A percentile compares a stretch with the other conserved stretches of the same genome.
phyloP scores from a whole-genome alignment of 164 flowering plant genomes.

The Euptelea pleiosperma region DNA sequence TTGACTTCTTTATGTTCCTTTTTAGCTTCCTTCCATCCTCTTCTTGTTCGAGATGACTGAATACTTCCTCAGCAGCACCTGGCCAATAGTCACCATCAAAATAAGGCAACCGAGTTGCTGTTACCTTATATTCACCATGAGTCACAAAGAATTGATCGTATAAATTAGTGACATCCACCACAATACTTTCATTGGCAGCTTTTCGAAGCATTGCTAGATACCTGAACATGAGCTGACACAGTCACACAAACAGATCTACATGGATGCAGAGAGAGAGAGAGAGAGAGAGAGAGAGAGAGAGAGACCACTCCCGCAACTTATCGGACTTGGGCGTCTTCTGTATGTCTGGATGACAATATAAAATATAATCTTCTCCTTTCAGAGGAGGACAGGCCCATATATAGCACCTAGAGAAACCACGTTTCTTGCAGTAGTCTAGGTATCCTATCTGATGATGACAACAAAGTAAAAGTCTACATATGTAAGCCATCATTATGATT shows the following conservation, averaged over 20 bases:
- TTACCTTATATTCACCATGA: constrained; percentile 2
- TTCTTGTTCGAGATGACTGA: background rate
- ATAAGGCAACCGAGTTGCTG: constrained; percentile 8
- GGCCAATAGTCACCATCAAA: constrained; percentile 12
- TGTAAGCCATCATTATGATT: background rate
- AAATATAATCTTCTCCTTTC: constrained; percentile 19
- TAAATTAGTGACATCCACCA: constrained; percentile 3
- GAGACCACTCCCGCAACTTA: constrained; percentile 16
- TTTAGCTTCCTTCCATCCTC: too few relatives aligned
- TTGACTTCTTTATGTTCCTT: too few relatives aligned
- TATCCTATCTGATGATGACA: constrained; percentile 20
- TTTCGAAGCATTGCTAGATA: constrained; percentile 1
- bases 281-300: constrained; percentile 8
- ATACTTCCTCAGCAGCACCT: constrained; percentile 4
- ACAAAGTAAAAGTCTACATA: background rate
- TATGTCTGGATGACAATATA: constrained; percentile 23
- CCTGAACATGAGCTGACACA: constrained; percentile 5
- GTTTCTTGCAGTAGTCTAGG: constrained; percentile 23
- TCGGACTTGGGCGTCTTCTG: constrained; percentile 18
- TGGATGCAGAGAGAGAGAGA: background rate
- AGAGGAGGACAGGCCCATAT: constrained; percentile 24
- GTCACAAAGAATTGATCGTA: background rate
- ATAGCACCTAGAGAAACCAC: constrained; percentile 22
- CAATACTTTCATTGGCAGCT: constrained; percentile 7
- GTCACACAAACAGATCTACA: too few relatives aligned